Evolutionary conservation across 2,329 filamentous ascomycete genomes (phyloP).

Genomic region (Diaporthe vexans): DNA sequence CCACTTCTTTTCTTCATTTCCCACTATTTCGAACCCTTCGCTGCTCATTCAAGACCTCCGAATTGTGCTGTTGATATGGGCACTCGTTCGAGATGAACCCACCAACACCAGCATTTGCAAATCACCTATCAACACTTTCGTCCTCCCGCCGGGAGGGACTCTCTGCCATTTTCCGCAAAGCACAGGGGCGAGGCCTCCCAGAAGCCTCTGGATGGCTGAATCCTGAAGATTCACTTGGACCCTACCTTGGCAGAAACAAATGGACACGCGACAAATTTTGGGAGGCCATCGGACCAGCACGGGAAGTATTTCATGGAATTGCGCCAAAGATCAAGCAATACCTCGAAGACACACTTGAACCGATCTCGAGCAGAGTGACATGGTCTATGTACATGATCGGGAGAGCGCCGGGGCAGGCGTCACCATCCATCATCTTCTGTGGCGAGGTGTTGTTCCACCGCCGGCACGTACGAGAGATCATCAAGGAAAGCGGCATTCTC

Average conservation of each 20-base stretch:
- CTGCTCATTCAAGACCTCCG: too few species aligned
- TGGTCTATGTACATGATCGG: conserved; percentile 37
- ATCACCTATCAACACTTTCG: not conserved
- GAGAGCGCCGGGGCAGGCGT: not conserved
- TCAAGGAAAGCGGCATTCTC: conserved; percentile 7
- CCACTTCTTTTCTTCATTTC: not conserved
- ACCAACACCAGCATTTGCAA: not conserved
- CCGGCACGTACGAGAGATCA: not conserved
- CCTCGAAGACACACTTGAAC: conserved; percentile 4
- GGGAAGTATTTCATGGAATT: not conserved
- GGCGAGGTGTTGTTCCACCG: not conserved
- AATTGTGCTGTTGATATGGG: too few species aligned
- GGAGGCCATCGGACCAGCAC: conserved; percentile 30
- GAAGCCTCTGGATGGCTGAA: not conserved
- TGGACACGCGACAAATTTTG: not conserved
- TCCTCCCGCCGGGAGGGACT: not conserved
- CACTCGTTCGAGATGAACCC: not conserved
- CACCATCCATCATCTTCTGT: conserved; percentile 33
- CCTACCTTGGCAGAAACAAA: not conserved
- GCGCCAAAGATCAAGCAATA: conserved; percentile 6
- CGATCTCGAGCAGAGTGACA: conserved; percentile 3
- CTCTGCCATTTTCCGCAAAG: not conserved
- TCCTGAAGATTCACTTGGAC: conserved; percentile 15
- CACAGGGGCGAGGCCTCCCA: not conserved
- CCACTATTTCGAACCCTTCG: too few species aligned